Percentiles rank a stretch among this genome's conserved stretches.
phyloP scores from a whole-genome alignment of 306 rosid species.

The Vachellia collinsii region DNA sequence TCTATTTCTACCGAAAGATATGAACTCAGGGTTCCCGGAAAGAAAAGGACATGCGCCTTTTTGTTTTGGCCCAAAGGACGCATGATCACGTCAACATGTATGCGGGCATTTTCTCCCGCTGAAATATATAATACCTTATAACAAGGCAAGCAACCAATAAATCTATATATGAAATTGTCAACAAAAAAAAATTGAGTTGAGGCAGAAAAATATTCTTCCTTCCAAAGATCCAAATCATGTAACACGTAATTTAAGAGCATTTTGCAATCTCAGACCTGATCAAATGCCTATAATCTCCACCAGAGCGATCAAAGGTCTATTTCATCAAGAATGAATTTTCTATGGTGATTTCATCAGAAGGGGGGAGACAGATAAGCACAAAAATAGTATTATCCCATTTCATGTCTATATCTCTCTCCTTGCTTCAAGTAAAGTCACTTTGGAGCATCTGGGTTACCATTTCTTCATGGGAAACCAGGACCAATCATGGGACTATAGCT shows the following conservation, averaged over 20 bases:
- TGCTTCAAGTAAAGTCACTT: not conserved
- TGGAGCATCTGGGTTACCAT: not conserved
- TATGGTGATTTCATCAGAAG: not conserved
- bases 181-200: not conserved
- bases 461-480: not conserved
- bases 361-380: not conserved
- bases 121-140: not conserved
- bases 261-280: slow-evolving; percentile 17
- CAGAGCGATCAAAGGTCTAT: not conserved
- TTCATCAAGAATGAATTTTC: not conserved
- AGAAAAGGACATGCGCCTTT: no score
- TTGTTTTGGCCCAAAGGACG: no score
- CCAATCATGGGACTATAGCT: not conserved
- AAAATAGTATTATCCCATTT: no score
- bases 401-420: not conserved
- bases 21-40: no score
- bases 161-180: not conserved
- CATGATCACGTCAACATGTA: no score
- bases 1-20: no score
- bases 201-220: not conserved
- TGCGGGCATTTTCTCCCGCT: no score
- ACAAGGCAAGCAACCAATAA: not conserved
- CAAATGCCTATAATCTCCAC: slow-evolving; percentile 21
- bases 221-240: not conserved
- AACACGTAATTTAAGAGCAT: not conserved